Conservation (phyloP, 2,329 filamentous ascomycete genomes). For the Mollisia scopiformis region DNA sequence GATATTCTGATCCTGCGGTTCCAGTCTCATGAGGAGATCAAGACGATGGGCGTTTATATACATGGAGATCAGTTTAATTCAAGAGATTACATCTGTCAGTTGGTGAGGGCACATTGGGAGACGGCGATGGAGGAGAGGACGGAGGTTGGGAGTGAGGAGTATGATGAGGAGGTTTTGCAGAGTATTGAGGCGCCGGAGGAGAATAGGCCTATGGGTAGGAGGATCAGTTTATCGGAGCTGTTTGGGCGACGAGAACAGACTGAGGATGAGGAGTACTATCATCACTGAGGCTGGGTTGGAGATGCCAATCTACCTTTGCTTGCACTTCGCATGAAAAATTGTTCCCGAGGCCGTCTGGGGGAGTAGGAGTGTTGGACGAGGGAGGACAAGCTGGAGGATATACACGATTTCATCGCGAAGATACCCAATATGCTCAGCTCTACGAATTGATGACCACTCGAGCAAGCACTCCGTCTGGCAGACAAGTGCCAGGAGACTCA, state of each 20-base stretch:
- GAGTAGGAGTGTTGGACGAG: no score
- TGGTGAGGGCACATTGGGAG: constrained; percentile 36
- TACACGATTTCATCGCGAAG: neutral
- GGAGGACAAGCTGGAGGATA: no score
- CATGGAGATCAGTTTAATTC: constrained; percentile 50
- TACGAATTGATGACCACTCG: neutral
- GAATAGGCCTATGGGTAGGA: constrained; percentile 26
- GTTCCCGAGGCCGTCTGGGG: no score
- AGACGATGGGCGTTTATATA: constrained; percentile 57
- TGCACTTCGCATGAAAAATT: no score
- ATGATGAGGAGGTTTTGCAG: constrained; percentile 18
- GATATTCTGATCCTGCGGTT: constrained; percentile 43
- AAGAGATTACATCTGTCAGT: constrained; percentile 34
- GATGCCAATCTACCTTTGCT: no score
- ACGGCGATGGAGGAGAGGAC: constrained; percentile 21
- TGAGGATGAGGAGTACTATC: neutral
- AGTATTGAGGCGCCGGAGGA: constrained; percentile 10
- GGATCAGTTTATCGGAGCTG: constrained; percentile 33
- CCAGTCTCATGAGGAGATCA: constrained; percentile 32
- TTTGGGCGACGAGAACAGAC: constrained; percentile 20
- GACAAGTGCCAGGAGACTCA: neutral
- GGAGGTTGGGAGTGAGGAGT: constrained; percentile 13
- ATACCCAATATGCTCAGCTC: neutral
- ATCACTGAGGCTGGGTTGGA: neutral
- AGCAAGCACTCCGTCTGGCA: no score